Conservation (phyloP, 1,284 basidiomycete genomes). For the Stygiomarasmius scandens region DNA sequence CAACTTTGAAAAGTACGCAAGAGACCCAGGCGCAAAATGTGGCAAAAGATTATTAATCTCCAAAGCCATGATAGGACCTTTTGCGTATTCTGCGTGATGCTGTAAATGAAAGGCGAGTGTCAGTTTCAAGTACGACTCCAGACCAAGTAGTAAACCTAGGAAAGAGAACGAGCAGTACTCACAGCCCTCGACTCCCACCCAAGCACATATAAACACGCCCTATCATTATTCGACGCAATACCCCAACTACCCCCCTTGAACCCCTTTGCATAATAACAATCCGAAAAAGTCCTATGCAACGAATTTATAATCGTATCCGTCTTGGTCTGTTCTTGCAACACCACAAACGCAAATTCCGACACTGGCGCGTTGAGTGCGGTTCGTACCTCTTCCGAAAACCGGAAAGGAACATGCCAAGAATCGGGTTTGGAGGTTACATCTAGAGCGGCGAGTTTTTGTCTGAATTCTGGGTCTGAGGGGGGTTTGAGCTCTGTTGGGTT, state of each 20-base stretch:
- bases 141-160: background rate
- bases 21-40: conserved; percentile 4
- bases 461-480: background rate
- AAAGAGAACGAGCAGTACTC: background rate
- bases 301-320: background rate
- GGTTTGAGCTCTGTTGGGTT: background rate
- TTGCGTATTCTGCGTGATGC: conserved; percentile 5
- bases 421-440: conserved; percentile 4
- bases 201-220: conserved; percentile 3
- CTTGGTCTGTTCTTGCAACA: conserved; percentile 4
- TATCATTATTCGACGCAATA: conserved; percentile 9
- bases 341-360: conserved; percentile 7
- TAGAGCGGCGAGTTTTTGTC: conserved; percentile 4
- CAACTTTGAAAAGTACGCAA: conserved; percentile 4
- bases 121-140: background rate
- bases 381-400: conserved; percentile 9
- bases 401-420: conserved; percentile 6
- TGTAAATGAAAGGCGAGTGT: background rate
- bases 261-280: conserved; percentile 8
- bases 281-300: conserved; percentile 7
- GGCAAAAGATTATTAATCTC: conserved; percentile 8
- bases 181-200: conserved; percentile 12
- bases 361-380: conserved; percentile 5
- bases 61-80: conserved; percentile 2
- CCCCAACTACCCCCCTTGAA: conserved; percentile 11